phyloP scores from a whole-genome alignment of 2,329 filamentous ascomycete genomes.

The Diaporthe humulicola region DNA sequence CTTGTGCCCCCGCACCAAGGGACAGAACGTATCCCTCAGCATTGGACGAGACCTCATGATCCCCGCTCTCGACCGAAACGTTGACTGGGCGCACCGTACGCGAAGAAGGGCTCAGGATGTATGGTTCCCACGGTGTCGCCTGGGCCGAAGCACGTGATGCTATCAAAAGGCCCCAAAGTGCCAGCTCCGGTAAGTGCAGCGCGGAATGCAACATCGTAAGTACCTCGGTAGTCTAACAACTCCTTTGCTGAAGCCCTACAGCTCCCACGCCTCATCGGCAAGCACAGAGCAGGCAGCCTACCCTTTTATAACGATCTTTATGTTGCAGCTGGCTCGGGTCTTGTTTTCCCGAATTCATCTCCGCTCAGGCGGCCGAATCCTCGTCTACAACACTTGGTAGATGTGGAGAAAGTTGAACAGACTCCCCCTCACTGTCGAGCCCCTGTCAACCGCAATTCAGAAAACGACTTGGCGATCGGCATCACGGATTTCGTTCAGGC shows the following conservation, averaged over 20 bases:
- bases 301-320: neutral
- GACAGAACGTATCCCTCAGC: neutral
- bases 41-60: neutral
- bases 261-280: neutral
- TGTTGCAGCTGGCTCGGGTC: conserved; percentile 4
- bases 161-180: neutral
- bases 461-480: neutral
- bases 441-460: neutral
- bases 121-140: conserved; percentile 14
- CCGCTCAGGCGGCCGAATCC: conserved; percentile 7
- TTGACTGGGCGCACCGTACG: conserved; percentile 15
- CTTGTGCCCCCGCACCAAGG: conserved; percentile 1
- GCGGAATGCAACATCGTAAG: neutral
- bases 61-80: neutral
- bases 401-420: neutral
- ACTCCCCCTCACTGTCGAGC: neutral
- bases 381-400: neutral
- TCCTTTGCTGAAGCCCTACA: neutral
- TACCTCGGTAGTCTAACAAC: conserved; percentile 10
- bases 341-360: conserved; percentile 1
- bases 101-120: conserved; percentile 23
- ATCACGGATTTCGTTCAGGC: neutral
- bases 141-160: neutral
- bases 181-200: neutral
- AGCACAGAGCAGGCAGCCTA: neutral